Percentiles rank a stretch among this genome's conserved stretches.
These are phyloP conservation scores for Fraxinus angustifolia DNA, from an alignment of 305 asterid species.

Conservation along the genomic window DNA sequence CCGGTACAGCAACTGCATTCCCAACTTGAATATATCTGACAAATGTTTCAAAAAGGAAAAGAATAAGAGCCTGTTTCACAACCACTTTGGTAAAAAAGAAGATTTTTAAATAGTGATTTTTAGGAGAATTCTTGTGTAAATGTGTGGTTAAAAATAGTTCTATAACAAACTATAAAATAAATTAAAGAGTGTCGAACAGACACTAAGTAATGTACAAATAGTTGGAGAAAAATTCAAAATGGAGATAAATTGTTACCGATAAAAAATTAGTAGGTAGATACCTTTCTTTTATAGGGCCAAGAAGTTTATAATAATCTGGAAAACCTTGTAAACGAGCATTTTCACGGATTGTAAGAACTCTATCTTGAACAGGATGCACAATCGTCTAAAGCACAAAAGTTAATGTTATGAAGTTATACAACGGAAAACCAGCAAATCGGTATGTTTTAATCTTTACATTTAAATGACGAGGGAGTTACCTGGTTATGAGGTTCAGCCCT, in stretches of 20 bases:
- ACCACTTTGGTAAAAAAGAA: not conserved
- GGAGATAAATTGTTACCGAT: not conserved
- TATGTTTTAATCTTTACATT: not conserved
- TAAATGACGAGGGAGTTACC: constrained; percentile 4
- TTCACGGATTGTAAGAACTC: constrained; percentile 79
- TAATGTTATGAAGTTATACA: not conserved
- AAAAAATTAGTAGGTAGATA: constrained; percentile 8
- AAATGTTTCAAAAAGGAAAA: not conserved
- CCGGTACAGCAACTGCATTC: constrained; percentile 89
- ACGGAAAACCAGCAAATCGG: not conserved
- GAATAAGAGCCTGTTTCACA: not conserved
- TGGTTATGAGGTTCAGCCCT: constrained; percentile 61
- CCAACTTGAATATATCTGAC: constrained; percentile 79
- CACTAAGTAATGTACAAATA: not conserved
- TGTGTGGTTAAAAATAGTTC: not conserved
- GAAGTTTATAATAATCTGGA: constrained; percentile 66
- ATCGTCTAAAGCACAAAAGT: constrained; percentile 35
- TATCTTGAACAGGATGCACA: constrained; percentile 58
- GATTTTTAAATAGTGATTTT: not conserved
- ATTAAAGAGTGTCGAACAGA: no score
- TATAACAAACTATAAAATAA: no score
- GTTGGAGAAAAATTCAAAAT: not conserved
- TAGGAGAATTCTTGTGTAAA: no score
- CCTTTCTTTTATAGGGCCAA: constrained; percentile 79
- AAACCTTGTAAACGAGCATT: constrained; percentile 90